phyloP scores from a whole-genome alignment of 164 flowering plant genomes.

The Paratinospora sagittata region DNA sequence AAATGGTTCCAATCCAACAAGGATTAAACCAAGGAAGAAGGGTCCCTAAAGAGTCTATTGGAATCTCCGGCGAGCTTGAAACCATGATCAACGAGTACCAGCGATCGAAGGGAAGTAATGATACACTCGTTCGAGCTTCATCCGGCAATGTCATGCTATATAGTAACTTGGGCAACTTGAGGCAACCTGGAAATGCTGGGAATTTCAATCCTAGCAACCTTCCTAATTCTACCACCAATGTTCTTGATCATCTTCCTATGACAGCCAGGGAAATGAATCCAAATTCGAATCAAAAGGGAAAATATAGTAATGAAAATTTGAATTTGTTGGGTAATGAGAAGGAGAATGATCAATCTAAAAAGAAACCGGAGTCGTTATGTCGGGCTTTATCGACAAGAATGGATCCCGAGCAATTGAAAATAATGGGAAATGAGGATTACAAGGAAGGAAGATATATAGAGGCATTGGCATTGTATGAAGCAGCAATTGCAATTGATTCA shows the following conservation, averaged over 20 bases:
- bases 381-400: conserved; percentile 40
- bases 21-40: conserved; percentile 28
- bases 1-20: conserved; percentile 14
- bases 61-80: conserved; percentile 80
- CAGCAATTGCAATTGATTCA: conserved; percentile 61
- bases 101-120: conserved; percentile 29
- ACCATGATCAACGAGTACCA: conserved; percentile 61
- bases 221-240: conserved; percentile 10
- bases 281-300: conserved; percentile 6
- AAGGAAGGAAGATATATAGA: conserved; percentile 65
- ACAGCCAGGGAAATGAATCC: conserved; percentile 27
- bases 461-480: conserved; percentile 64
- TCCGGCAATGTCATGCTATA: conserved; percentile 80
- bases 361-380: conserved; percentile 18
- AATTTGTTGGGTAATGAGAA: conserved; percentile 20
- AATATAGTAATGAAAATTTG: conserved; percentile 16
- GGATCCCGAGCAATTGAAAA: conserved; percentile 61
- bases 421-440: conserved; percentile 73
- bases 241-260: conserved; percentile 37
- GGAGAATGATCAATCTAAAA: conserved; percentile 6
- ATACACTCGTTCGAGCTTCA: conserved; percentile 66
- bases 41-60: conserved; percentile 38
- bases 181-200: conserved; percentile 34
- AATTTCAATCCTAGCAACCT: conserved; percentile 3
- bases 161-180: conserved; percentile 73